Base-by-base conservation (phyloP, 2,329 filamentous ascomycete species). In the Fusarium sp. region DNA sequence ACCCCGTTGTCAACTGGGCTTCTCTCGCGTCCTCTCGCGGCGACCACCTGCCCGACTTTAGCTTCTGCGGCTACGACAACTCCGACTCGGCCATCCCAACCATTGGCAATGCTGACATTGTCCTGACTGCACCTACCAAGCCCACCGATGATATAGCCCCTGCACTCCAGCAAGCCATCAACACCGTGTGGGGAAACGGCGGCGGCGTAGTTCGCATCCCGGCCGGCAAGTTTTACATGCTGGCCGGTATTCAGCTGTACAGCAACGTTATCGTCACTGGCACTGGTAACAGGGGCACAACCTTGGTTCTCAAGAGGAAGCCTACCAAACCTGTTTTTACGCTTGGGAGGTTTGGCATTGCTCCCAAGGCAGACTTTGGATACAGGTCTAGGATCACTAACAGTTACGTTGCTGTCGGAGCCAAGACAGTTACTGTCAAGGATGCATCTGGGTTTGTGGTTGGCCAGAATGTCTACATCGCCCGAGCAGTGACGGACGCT, bases 11-110 rank as follows among this genome's bases (percentile, higher is more conserved):
- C 15, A 40, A 63, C n/a, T 63, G 60, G 60, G 27, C 37, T 8
- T 34, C 40, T 10, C 30, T 63, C 18, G 18, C n/a, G 7, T 48
- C 27, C 7, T 30, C 40, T 4, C 55, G 55, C 13, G 61, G 61
- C n/a, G 64, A 67, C n/a, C 13, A 41, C 0, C n/a, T 68, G 3
- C 65, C 65, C 3, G 65, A 68, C 50, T 68, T 68, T 28, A 68
- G 62, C 46, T 68, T 47, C 51, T 48, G 48, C 18, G 65, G 65
- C 18, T 68, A 66, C 15, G 58, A 46, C 6, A 41, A 28, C 13
- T 66, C 65, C 4, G 46, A 68, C 3, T 34, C 27, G 2, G 40
- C 53, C 7, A 23, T 68, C 3, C 65, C 62, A 12, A 11, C 15
- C 1, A 4, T 27, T 4, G 31, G 36, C 10, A 23, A 28, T 4